A percentile compares a stretch with the other conserved stretches of the same genome.
These are phyloP conservation scores for Ganoderma multipileum DNA, from an alignment of 1,284 basidiomycete genomes.

Conservation along the genomic window DNA sequence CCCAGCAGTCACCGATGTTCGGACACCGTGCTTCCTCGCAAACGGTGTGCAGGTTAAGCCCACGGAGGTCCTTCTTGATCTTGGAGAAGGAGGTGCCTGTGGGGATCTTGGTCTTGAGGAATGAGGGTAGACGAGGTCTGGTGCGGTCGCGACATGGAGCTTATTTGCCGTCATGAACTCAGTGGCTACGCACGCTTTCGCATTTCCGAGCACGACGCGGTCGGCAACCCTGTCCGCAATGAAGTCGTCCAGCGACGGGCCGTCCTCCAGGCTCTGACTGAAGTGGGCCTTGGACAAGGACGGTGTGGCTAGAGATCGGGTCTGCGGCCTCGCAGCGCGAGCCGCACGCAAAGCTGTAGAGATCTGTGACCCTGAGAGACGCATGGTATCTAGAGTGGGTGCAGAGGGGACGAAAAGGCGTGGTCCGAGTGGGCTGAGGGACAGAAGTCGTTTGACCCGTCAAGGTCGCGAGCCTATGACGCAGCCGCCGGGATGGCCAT, in stretches of 20 bases:
- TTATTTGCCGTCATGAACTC: constrained; percentile 1
- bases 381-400: constrained; percentile 16
- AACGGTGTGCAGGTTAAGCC: constrained; percentile 92
- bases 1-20: constrained; percentile 99
- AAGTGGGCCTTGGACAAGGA: constrained; percentile 58
- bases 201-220: constrained; percentile 81
- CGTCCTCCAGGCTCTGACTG: constrained; percentile 67
- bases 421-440: background rate
- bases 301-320: constrained; percentile 65
- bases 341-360: constrained; percentile 32
- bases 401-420: background rate
- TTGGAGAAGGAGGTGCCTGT: constrained; percentile 88
- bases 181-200: constrained; percentile 64
- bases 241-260: constrained; percentile 89
- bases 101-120: constrained; percentile 94
- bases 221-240: constrained; percentile 68
- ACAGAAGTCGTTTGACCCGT: constrained; percentile 4
- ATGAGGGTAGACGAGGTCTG: constrained; percentile 90
- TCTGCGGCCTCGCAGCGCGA: constrained; percentile 30
- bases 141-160: background rate
- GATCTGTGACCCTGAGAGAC: constrained; percentile 17
- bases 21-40: constrained; percentile 99
- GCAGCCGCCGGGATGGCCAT: constrained; percentile 25
- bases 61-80: constrained; percentile 96
- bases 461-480: constrained; percentile 1